Base-by-base conservation (phyloP, 106 monocot species). In the Acanthochlamys bracteata region DNA sequence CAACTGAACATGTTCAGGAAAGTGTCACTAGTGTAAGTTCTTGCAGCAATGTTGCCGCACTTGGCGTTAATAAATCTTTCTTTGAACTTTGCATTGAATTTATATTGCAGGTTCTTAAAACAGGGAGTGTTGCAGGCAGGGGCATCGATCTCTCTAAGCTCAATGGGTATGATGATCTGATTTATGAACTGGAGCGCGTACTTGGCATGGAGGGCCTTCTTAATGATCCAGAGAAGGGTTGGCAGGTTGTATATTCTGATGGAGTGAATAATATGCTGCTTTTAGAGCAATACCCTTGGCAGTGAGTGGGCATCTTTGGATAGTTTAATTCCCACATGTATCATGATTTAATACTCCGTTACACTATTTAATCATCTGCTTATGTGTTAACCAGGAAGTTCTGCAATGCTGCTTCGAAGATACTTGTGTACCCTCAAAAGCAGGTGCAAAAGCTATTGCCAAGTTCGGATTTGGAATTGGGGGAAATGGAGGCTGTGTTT, bases 81-180 rank as follows among this genome's bases (percentile, higher is more conserved):
- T n/a, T n/a, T n/a, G n/a, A n/a, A n/a, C n/a, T n/a, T n/a, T n/a
- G n/a, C n/a, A n/a, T n/a, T n/a, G n/a, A n/a, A n/a, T 45, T 45
- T 9, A 45, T 59, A 46, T 65, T 77, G 73, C 82, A 82, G 82
- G 82, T 74, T 25, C 62, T 40, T 70, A 82, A 71, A 74, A 69
- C 77, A 64, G 74, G 71, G 60, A 69, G 64, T 76, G 60, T 55
- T 53, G 73, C 60, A 24, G 72, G 59, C 33, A 69, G 73, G 73
- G 42, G 1, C 49, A 66, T 81, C 21, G 73, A 76, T 73, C 60
- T 81, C 14, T 76, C 73, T 11, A 73, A 69, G 17, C 58, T 74
- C 66, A 64, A 60, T 55, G 76, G 81, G 10, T 81, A 81, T 61
- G 65, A 54, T 46, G 73, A 73, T 73, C 69, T 76, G 45, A 72